A percentile compares a stretch with the other conserved stretches of the same genome.
These are phyloP conservation scores for Rhizopus arrhizus DNA, from an alignment of 371 early-diverging fungal species.

Conservation along the genomic window DNA sequence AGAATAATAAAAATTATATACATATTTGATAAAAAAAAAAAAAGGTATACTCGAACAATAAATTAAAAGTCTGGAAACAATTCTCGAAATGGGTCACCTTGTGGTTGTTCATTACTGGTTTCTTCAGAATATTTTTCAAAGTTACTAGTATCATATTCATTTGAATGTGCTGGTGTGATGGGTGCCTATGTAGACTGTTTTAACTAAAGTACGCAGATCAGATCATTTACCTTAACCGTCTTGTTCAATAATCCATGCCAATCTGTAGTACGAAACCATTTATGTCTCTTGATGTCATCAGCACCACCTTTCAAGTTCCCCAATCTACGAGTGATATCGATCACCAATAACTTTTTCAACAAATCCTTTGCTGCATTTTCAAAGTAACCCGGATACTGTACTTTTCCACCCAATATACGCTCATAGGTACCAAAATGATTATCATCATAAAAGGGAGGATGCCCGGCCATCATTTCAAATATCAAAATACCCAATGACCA, in stretches of 20 bases:
- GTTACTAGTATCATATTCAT: conserved; percentile 69
- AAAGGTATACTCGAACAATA: conserved; percentile 1
- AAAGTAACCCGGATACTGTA: conserved; percentile 76
- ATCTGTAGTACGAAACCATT: conserved; percentile 85
- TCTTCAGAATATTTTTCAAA: conserved; percentile 69
- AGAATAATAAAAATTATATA: not conserved
- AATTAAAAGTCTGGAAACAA: conserved; percentile 50
- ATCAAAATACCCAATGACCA: conserved; percentile 98
- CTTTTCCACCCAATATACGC: conserved; percentile 75
- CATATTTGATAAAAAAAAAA: conserved; percentile 4
- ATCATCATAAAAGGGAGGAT: conserved; percentile 97
- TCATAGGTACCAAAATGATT: conserved; percentile 88
- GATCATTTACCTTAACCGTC: conserved; percentile 53
- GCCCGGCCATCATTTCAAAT: conserved; percentile 94
- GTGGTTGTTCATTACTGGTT: conserved; percentile 34
- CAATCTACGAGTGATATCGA: conserved; percentile 76
- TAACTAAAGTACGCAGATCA: conserved; percentile 42
- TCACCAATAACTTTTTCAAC: conserved; percentile 73
- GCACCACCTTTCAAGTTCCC: conserved; percentile 63
- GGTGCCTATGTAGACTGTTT: conserved; percentile 45
- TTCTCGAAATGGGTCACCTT: conserved; percentile 48
- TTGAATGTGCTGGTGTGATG: conserved; percentile 61
- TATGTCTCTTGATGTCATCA: conserved; percentile 77
- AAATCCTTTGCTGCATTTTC: conserved; percentile 80
- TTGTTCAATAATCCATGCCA: conserved; percentile 79